Conservation (phyloP, 768 basidiomycete genomes). For the Mycena galopus region DNA sequence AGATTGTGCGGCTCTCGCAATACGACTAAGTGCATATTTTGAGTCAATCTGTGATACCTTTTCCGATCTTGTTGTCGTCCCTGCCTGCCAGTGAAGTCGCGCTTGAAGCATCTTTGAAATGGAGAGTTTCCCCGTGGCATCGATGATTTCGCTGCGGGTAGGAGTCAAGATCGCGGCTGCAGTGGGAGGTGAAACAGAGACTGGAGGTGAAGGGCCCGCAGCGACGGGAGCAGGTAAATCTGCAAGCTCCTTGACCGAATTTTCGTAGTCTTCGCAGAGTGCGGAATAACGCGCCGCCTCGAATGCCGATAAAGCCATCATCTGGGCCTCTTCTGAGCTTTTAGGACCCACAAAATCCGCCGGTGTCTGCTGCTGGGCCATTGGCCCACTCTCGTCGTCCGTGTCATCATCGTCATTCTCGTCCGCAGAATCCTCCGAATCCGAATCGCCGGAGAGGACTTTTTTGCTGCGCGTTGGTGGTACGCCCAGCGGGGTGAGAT, state of each 20-base stretch:
- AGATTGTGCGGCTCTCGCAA: not conserved
- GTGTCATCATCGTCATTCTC: conserved; percentile 5
- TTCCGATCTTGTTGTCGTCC: conserved; percentile 13
- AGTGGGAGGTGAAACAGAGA: no score
- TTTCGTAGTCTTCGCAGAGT: not conserved
- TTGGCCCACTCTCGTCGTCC: conserved; percentile 9
- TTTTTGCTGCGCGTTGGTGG: no score
- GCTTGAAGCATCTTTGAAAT: conserved; percentile 11
- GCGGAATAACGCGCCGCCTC: conserved; percentile 11
- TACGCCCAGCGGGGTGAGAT: conserved; percentile 10
- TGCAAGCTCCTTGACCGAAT: not conserved
- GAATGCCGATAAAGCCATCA: no score
- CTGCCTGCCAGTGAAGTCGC: conserved; percentile 14
- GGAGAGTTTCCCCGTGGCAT: not conserved
- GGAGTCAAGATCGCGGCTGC: no score
- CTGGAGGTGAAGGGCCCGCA: no score
- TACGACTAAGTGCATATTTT: conserved; percentile 14
- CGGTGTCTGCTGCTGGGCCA: not conserved
- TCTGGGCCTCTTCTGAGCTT: conserved; percentile 21
- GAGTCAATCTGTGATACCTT: conserved; percentile 15
- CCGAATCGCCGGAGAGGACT: not conserved
- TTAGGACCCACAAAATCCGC: not conserved
- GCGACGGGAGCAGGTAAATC: no score
- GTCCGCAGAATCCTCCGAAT: no score
- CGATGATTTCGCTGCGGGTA: conserved; percentile 20